Conservation (phyloP, 2,329 filamentous ascomycete species). For the Xylariales sp. region DNA sequence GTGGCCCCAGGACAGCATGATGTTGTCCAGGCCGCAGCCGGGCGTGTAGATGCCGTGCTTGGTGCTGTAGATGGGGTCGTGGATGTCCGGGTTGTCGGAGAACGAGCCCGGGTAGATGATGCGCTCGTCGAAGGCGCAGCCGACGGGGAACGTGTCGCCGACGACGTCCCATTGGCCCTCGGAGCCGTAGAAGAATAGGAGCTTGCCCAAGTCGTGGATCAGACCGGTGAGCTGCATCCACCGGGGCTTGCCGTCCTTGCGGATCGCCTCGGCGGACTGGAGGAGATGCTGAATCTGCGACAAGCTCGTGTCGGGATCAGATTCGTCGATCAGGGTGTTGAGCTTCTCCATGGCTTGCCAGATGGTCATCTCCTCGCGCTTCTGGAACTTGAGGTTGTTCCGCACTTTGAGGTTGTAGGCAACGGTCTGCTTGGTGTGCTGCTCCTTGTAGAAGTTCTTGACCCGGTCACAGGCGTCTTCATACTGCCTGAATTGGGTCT, state of each 20-base stretch:
- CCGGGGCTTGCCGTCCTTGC: slow-evolving; percentile 82
- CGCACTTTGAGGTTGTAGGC: slow-evolving; percentile 87
- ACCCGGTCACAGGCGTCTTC: slow-evolving; percentile 85
- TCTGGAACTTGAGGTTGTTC: slow-evolving; percentile 73
- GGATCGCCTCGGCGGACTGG: slow-evolving; percentile 89
- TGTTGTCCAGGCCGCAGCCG: slow-evolving; percentile 84
- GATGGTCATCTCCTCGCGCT: slow-evolving; percentile 78
- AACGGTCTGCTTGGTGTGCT: slow-evolving; percentile 78
- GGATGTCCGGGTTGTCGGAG: slow-evolving; percentile 77
- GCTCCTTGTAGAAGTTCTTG: slow-evolving; percentile 85
- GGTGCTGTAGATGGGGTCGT: slow-evolving; percentile 78
- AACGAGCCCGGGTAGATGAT: slow-evolving; percentile 89
- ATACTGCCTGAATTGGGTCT: slow-evolving; percentile 84
- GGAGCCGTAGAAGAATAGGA: slow-evolving; percentile 84
- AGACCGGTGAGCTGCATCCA: slow-evolving; percentile 85
- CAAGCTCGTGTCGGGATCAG: slow-evolving; percentile 87
- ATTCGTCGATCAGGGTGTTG: slow-evolving; percentile 90
- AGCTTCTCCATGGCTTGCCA: slow-evolving; percentile 95
- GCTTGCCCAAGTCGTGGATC: slow-evolving; percentile 83
- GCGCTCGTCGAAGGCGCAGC: slow-evolving; percentile 77
- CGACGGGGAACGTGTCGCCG: slow-evolving; percentile 85
- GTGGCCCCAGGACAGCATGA: slow-evolving; percentile 92
- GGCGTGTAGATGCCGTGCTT: slow-evolving; percentile 82
- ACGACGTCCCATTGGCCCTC: slow-evolving; percentile 94
- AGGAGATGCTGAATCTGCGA: slow-evolving; percentile 91